Base-by-base conservation (phyloP, 495 filamentous ascomycete genomes). In the Penicillium malachiteum region DNA sequence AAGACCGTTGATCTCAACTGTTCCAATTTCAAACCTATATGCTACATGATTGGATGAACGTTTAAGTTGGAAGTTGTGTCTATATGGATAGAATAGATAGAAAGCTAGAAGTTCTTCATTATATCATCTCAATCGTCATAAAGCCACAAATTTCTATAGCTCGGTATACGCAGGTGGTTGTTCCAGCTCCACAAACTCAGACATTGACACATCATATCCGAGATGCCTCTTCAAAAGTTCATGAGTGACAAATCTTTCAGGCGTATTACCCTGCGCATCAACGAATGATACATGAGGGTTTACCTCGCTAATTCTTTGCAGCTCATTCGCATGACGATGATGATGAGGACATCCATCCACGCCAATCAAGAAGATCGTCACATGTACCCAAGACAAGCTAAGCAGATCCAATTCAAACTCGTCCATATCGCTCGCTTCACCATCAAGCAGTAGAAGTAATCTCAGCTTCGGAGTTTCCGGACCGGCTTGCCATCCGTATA, bases 401-500 rank as follows among this genome's bases (percentile, higher is more conserved):
- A 80, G 66, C 5, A 79, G 62, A 46, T 78, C 75, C 7, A 80
- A 65, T 48, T 80, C 76, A 54, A 80, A 80, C 50, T 78, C 77
- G 50, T 80, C 72, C 71, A 80, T 80, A 37, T 80, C 77, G 7
- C 62, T 71, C 10, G 75, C 73, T 61, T 80, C 77, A 8, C 73
- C 73, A 54, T 76, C 74, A 7, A 80, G 65, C 0, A 78, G 48
- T 9, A 80, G 67, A 3, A 80, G 66, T 7, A 77, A 44, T 39
- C 76, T 54, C 18, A 80, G 67, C 45, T 71, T 77, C 0, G 77
- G 76, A 1, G 76, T 80, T 50, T 67, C 41, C 1, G 73, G 71
- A 9, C 77, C 77, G 11, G 77, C 77, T 65, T 76, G 74, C 77
- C 77, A 80, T 38, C 77, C 77, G 54, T 75, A 80, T 5, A 74